Base-by-base conservation (phyloP, 1,284 basidiomycete genomes). In the Leccinum pseudoinsigne region DNA sequence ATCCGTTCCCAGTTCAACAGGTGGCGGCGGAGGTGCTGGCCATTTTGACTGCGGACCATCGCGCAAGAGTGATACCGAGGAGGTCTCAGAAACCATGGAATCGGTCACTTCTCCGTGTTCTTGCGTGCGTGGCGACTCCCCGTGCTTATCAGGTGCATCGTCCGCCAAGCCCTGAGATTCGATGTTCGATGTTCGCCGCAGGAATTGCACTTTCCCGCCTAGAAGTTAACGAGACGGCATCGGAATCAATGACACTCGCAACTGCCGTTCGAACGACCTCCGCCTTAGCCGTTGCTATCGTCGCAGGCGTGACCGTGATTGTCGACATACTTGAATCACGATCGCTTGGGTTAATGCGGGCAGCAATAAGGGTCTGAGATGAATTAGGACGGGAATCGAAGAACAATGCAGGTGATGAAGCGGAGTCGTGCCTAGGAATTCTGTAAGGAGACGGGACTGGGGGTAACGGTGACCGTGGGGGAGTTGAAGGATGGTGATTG, bases 291-390 rank as follows among this genome's bases (percentile, higher is more conserved):
- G 74, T 71, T 11, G 78, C 72, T 60, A 86, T 78, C 8, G 81
- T 83, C 10, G 79, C 82, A 54, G 78, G 78, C 8, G 81, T 77
- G 21, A 84, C 80, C 38, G 82, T 83, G 31, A 81, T 76, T 34
- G 74, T 84, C 18, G 83, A 83, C n/a, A 81, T 73, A 64, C 77
- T 80, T 61, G 84, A 86, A 68, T 84, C 81, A 28, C 84, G 74
- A 61, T 82, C 80, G 11, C 69, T 59, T 1, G 65, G 26, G 12
- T 53, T 67, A 5, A 55, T 45, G 36, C 64, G 70, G 23, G 23
- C 16, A 50, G 68, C 64, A 28, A 62, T 62, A 23, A 72, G 67
- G 12, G 63, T 58, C 42, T 66, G 67, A 26, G 71, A 69, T 4
- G 74, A 68, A 18, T 36, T 54, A 16, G 63, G 64, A 1, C 64